Percentiles rank a stretch among this genome's conserved stretches.
Conservation (phyloP, 192 early-diverging fungal genomes). For the Coemansia sp. region DNA sequence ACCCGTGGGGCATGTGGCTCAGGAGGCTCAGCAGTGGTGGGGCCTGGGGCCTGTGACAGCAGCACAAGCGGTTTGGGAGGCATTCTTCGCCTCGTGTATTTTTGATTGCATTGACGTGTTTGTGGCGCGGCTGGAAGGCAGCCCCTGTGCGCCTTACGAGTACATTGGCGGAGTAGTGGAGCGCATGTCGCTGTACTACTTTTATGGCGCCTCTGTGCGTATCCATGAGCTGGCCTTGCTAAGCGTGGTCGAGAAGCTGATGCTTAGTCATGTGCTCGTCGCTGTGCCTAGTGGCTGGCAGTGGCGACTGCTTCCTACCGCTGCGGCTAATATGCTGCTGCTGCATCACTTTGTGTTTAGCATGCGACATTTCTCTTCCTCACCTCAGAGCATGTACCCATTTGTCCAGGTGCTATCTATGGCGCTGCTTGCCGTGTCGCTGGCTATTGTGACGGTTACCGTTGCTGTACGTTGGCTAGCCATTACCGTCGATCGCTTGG, state of each 20-base stretch:
- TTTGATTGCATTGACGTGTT: conserved; percentile 54
- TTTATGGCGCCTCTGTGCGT: conserved; percentile 43
- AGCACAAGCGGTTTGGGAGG: conserved; percentile 31
- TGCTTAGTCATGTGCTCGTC: conserved; percentile 30
- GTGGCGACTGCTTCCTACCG: conserved; percentile 49
- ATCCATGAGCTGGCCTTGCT: conserved; percentile 48
- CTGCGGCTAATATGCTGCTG: conserved; percentile 18
- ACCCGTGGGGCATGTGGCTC: conserved; percentile 9
- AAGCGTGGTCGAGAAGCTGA: conserved; percentile 29
- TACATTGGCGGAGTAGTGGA: conserved; percentile 45
- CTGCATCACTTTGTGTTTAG: conserved; percentile 45
- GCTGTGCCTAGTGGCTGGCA: conserved; percentile 40
- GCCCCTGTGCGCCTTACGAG: conserved; percentile 50
- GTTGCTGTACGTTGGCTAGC: conserved; percentile 36
- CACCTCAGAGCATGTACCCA: conserved; percentile 29
- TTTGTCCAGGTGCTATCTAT: conserved; percentile 47
- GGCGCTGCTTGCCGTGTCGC: conserved; percentile 22
- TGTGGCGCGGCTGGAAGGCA: conserved; percentile 51
- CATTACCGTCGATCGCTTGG: conserved; percentile 21
- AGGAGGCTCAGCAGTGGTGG: conserved; percentile 9
- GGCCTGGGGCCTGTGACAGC: conserved; percentile 7
- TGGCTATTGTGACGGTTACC: conserved; percentile 38
- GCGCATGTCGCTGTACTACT: conserved; percentile 50
- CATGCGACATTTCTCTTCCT: conserved; percentile 18
- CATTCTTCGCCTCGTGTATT: conserved; percentile 28